These are phyloP conservation scores for Pseudofabraea citricarpa DNA, from an alignment of 2,329 filamentous ascomycete species.

Conservation along the genomic window DNA sequence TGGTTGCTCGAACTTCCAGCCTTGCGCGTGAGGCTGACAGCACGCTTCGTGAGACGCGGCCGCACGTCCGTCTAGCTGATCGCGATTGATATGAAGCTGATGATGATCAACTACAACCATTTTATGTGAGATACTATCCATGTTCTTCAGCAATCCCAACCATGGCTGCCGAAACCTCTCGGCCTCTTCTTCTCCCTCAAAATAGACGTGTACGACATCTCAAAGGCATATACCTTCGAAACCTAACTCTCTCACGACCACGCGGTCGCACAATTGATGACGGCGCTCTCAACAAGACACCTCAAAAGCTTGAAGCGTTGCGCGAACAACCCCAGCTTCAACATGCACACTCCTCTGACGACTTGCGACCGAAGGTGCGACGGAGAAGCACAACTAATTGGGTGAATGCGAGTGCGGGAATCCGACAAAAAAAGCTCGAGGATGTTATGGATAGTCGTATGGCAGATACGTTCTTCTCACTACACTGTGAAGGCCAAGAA, in stretches of 20 bases:
- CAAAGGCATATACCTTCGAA: constrained; percentile 80
- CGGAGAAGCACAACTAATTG: constrained; percentile 59
- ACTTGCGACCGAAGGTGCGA: constrained; percentile 36
- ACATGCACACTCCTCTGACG: constrained; percentile 51
- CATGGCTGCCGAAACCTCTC: constrained; percentile 25
- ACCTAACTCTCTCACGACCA: constrained; percentile 64
- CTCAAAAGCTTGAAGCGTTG: constrained; percentile 54
- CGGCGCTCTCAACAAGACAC: constrained; percentile 60
- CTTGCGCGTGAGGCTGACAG: too few species aligned
- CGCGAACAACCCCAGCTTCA: constrained; percentile 47
- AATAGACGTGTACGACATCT: constrained; percentile 88
- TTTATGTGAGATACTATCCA: too few species aligned
- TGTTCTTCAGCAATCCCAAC: constrained; percentile 10
- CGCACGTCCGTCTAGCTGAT: too few species aligned
- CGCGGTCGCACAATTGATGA: constrained; percentile 67
- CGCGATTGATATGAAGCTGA: not conserved
- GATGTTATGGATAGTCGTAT: constrained; percentile 65
- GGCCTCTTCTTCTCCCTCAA: constrained; percentile 55
- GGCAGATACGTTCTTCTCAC: constrained; percentile 84
- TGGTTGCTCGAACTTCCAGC: too few species aligned
- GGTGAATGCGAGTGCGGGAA: constrained; percentile 52
- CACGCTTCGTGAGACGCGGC: too few species aligned
- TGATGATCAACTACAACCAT: not conserved
- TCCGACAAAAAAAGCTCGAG: constrained; percentile 71
- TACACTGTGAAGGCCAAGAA: constrained; percentile 62